These are phyloP conservation scores for Phialemonium atrogriseum DNA, from an alignment of 2,329 filamentous ascomycete genomes.

Conservation along the genomic window DNA sequence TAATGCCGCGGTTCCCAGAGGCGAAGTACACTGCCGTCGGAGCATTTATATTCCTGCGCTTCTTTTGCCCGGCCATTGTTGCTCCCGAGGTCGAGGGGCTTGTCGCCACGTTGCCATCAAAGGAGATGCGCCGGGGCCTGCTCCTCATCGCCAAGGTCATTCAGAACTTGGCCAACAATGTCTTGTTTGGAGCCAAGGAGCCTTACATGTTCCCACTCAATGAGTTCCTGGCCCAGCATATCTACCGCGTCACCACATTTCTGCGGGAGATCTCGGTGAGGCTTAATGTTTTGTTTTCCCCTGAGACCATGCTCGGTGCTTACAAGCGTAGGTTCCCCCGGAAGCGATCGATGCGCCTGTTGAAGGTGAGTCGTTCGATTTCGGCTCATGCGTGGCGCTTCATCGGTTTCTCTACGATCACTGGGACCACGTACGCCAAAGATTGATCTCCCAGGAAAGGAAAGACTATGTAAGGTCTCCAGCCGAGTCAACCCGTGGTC, in stretches of 20 bases:
- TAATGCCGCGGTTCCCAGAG: conserved; percentile 55
- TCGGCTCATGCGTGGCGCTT: conserved; percentile 61
- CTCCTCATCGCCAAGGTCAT: conserved; percentile 64
- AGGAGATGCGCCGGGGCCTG: conserved; percentile 60
- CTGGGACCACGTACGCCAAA: conserved; percentile 61
- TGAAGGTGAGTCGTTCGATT: conserved; percentile 51
- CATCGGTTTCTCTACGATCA: conserved; percentile 65
- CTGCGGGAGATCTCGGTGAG: conserved; percentile 58
- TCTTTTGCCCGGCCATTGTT: conserved; percentile 66
- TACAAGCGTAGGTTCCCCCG: conserved; percentile 33
- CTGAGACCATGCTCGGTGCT: conserved; percentile 8
- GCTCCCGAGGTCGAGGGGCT: conserved; percentile 60
- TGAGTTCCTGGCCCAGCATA: conserved; percentile 60
- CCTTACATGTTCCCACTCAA: conserved; percentile 66
- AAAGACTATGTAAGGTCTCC: conserved; percentile 48
- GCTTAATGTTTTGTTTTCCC: conserved; percentile 6
- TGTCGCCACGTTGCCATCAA: conserved; percentile 52
- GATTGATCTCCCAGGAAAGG: conserved; percentile 51
- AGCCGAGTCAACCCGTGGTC: conserved; percentile 40
- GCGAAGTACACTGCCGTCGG: conserved; percentile 66
- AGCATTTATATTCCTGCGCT: conserved; percentile 62
- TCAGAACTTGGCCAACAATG: conserved; percentile 64
- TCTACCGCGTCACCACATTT: conserved; percentile 59
- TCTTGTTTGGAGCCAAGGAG: conserved; percentile 63
- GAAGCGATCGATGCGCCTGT: conserved; percentile 31